phyloP scores from a whole-genome alignment of 192 early-diverging fungal genomes.

The Coemansia sp. region DNA sequence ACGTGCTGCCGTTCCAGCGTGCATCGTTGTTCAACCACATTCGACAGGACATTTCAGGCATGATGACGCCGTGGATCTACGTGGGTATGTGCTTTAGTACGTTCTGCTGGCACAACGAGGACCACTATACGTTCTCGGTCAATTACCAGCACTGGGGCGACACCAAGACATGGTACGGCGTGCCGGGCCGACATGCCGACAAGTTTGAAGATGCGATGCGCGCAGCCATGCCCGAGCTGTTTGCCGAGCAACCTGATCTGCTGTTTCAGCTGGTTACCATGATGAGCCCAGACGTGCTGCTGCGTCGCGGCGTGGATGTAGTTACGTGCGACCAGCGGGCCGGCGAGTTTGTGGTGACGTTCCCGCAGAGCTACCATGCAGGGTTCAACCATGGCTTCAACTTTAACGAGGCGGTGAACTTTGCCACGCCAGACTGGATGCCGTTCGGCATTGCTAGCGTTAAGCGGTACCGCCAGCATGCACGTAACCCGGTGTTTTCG shows the following conservation, averaged over 20 bases:
- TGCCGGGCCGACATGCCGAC: slow-evolving; percentile 76
- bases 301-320: slow-evolving; percentile 73
- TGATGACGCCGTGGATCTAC: slow-evolving; percentile 98
- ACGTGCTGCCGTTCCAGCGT: slow-evolving; percentile 76
- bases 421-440: slow-evolving; percentile 91
- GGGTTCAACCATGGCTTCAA: slow-evolving; percentile 99
- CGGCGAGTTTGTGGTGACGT: slow-evolving; percentile 92
- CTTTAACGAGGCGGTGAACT: slow-evolving; percentile 96
- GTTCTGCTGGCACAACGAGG: slow-evolving; percentile 98
- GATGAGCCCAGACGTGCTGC: slow-evolving; percentile 74
- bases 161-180: slow-evolving; percentile 98
- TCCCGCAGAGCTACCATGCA: slow-evolving; percentile 91
- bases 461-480: slow-evolving; percentile 75
- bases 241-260: slow-evolving; percentile 87
- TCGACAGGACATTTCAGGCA: slow-evolving; percentile 90
- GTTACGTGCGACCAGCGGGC: slow-evolving; percentile 82
- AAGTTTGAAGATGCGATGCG: slow-evolving; percentile 85
- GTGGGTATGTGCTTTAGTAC: slow-evolving; percentile 94
- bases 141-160: slow-evolving; percentile 97
- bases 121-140: slow-evolving; percentile 95
- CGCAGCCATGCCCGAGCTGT: slow-evolving; percentile 79
- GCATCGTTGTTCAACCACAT: slow-evolving; percentile 87
- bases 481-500: slow-evolving; percentile 85
- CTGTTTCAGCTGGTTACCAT: slow-evolving; percentile 94
- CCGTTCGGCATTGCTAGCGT: slow-evolving; percentile 78